phyloP scores from a whole-genome alignment of 2,329 filamentous ascomycete species.

The Aspergillus sp. region DNA sequence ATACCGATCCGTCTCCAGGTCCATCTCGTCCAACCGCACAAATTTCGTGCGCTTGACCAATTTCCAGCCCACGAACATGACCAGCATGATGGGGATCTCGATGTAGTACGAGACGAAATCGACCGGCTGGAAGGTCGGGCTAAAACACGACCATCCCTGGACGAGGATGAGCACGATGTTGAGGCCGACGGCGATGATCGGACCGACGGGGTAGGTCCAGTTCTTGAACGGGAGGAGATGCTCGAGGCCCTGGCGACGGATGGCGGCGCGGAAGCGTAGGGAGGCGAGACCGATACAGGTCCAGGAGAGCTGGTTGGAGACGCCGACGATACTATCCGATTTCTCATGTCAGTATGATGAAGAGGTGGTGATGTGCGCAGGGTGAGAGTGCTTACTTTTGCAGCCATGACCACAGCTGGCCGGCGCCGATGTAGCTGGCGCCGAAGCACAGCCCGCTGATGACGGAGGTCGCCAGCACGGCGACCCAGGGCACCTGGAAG shows the following conservation, averaged over 20 bases:
- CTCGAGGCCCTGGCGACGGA: slow-evolving; percentile 59
- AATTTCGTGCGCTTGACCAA: slow-evolving; percentile 49
- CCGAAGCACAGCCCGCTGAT: slow-evolving; percentile 62
- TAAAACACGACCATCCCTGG: slow-evolving; percentile 62
- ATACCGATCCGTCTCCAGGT: slow-evolving; percentile 51
- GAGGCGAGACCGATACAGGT: slow-evolving; percentile 62
- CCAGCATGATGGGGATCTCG: slow-evolving; percentile 60
- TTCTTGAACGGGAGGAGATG: slow-evolving; percentile 64
- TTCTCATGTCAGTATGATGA: too few relatives aligned
- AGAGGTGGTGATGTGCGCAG: background rate
- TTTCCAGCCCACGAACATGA: slow-evolving; percentile 59
- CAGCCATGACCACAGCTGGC: slow-evolving; percentile 65
- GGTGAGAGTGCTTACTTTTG: slow-evolving; percentile 52
- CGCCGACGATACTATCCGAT: slow-evolving; percentile 59
- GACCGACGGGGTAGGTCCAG: slow-evolving; percentile 65
- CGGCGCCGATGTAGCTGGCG: slow-evolving; percentile 64
- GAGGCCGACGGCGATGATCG: slow-evolving; percentile 56
- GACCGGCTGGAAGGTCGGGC: slow-evolving; percentile 56
- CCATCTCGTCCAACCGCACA: slow-evolving; percentile 49
- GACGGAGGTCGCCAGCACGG: slow-evolving; percentile 54
- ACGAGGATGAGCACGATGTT: slow-evolving; percentile 62
- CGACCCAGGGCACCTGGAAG: slow-evolving; percentile 54
- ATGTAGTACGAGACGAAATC: slow-evolving; percentile 65
- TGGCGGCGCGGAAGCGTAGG: slow-evolving; percentile 61
- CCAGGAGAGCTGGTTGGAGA: slow-evolving; percentile 68